Conservation (phyloP, 768 basidiomycete species). For the Boletus insuetus region DNA sequence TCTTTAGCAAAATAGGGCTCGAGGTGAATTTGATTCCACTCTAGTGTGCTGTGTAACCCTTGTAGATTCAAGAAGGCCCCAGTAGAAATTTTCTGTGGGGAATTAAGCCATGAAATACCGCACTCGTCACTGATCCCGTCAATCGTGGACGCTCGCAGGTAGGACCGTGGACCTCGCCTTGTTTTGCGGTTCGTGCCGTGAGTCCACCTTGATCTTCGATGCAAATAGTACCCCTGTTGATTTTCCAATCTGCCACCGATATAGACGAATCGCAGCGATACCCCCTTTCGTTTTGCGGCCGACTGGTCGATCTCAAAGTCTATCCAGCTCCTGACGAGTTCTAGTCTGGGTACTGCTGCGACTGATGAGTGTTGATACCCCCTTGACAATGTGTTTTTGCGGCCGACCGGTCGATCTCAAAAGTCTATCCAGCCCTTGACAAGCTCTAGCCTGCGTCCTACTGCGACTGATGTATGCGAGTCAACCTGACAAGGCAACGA, state of each 20-base stretch:
- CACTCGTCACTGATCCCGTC: not conserved
- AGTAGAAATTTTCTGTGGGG: not conserved
- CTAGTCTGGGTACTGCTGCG: not conserved
- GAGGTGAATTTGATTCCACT: not conserved
- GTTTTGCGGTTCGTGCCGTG: not conserved
- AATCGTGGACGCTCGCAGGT: not conserved
- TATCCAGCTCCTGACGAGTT: conserved; percentile 1
- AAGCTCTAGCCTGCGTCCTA: not conserved
- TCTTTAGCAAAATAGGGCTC: not conserved
- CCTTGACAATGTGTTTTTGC: no score
- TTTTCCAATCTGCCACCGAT: not conserved
- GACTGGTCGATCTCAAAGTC: not conserved
- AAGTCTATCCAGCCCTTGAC: conserved; percentile 1
- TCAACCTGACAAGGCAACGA: not conserved
- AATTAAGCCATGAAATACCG: not conserved
- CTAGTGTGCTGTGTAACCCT: not conserved
- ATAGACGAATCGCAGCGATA: not conserved
- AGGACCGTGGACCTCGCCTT: not conserved
- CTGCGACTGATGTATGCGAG: not conserved
- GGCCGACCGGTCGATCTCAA: not conserved
- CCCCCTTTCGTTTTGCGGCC: not conserved
- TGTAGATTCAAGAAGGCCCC: not conserved
- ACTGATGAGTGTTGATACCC: not conserved
- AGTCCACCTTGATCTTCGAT: not conserved
- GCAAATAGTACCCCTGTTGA: not conserved